These are phyloP conservation scores for Raphanus raphanistrum DNA, from an alignment of 345 rosid genomes.

Conservation along the genomic window DNA sequence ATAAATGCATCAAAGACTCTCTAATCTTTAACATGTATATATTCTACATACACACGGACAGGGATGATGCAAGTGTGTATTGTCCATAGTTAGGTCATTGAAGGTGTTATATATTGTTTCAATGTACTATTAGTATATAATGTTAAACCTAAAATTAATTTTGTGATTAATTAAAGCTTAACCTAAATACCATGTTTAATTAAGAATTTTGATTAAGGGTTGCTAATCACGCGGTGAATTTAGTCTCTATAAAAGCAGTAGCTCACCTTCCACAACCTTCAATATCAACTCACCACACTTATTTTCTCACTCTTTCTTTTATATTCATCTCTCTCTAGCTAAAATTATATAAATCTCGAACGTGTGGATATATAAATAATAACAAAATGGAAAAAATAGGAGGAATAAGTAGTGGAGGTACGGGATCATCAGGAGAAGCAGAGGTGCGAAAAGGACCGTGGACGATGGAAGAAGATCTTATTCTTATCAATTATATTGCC, in stretches of 20 bases:
- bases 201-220: constrained; percentile 2
- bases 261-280: constrained; percentile 37
- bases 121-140: constrained; percentile 9
- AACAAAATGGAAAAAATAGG: constrained; percentile 29
- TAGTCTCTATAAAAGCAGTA: constrained; percentile 40
- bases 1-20: constrained; percentile 6
- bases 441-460: constrained; percentile 98
- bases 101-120: neutral
- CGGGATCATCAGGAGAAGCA: constrained; percentile 61
- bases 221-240: constrained; percentile 35
- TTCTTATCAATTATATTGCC: constrained; percentile 80
- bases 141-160: neutral
- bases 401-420: constrained; percentile 34
- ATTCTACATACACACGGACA: neutral
- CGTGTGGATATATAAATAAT: constrained; percentile 2
- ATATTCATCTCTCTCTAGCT: neutral
- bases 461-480: constrained; percentile 95
- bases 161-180: constrained; percentile 20
- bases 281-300: constrained; percentile 32
- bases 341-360: neutral
- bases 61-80: constrained; percentile 4
- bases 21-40: neutral
- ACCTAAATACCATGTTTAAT: constrained; percentile 17
- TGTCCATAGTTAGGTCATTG: constrained; percentile 21
- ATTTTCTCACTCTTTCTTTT: constrained; percentile 19